Evolutionary conservation across 1,139 yeast species (phyloP), one percentile per base, ranked within the genome.

Genomic region (Scheffersomyces lignicola): DNA sequence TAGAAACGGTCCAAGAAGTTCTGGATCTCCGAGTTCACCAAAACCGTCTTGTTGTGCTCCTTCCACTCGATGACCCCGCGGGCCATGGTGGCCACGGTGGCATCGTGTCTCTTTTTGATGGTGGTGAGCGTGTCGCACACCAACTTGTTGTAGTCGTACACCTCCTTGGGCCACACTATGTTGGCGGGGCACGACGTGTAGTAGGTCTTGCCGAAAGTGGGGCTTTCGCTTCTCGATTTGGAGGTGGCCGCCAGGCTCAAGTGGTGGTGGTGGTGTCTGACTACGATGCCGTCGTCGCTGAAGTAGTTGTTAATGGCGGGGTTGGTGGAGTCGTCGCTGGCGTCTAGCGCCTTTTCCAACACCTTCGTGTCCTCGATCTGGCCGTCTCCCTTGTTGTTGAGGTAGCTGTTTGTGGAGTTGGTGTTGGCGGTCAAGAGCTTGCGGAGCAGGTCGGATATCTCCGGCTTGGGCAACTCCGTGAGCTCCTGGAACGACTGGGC

Each of bases 1-100:
- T 87, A 87, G 56, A 87, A 87, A 22, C 92, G 59, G 58, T 87
- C 95, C 45, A 87, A 65, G 51, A 87, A 87, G 10, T 82, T 74
- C 56, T 87, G 95, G 32, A 87, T 79, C 14, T 80, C 74, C 21
- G 86, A 76, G 48, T 80, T 81, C 25, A 69, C 78, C 45, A 54
- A 66, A 26, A 68, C 62, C 2, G 69, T 69, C 47, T 65, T 65
- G 49, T 73, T 74, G 46, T 69, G 76, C 40, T 50, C 58, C 54
- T 88, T 88, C 96, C 96, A 89, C 60, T 86, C 95, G 51, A 83
- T 81, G 7, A 88, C 95, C 13, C 96, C 96, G 50, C 86, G 90
- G 1, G 96, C 96, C 59, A 89, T 83, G 0, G 96, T 88, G 8
- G 95, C 85, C 9, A 89, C 96, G 0, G 95, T 90, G 2, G 96